Evolutionary conservation across 176 grass and related monocot genomes (phyloP).

Genomic region (Triticum dicoccoides): DNA sequence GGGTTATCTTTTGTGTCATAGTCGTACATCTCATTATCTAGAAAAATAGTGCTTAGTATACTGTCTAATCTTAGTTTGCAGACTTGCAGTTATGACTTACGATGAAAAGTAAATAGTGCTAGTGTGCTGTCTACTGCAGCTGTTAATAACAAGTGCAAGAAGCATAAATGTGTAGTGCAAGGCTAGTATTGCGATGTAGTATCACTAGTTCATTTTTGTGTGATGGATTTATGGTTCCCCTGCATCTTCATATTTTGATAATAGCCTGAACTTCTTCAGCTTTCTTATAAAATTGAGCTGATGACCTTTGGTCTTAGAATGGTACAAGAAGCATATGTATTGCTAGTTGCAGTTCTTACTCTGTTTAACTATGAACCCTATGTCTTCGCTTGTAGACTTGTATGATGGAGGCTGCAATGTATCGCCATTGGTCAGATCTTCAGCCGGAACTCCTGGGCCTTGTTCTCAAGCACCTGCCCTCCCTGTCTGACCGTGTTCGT

Average conservation of each 20-base stretch:
- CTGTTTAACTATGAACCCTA: neutral
- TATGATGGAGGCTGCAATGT: neutral
- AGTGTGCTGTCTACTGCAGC: neutral
- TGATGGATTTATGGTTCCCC: neutral
- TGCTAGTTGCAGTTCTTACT: neutral
- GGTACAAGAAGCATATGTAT: neutral
- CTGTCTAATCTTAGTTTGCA: neutral
- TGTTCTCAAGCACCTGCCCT: neutral
- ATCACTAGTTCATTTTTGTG: neutral
- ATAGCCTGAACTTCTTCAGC: neutral
- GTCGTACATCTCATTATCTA: too few species aligned
- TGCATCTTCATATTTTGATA: neutral
- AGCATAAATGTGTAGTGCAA: neutral
- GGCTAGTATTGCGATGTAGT: neutral
- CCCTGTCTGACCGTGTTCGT: neutral
- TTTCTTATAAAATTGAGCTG: neutral
- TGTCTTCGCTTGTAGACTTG: neutral
- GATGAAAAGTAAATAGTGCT: neutral
- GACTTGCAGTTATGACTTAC: neutral
- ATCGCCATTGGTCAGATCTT: neutral
- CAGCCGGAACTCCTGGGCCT: neutral
- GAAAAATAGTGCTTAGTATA: neutral
- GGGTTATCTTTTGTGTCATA: too few species aligned
- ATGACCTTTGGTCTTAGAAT: neutral
- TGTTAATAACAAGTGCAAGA: neutral